Conservation (phyloP, 495 filamentous ascomycete genomes). For the Penicillium argentinense region DNA sequence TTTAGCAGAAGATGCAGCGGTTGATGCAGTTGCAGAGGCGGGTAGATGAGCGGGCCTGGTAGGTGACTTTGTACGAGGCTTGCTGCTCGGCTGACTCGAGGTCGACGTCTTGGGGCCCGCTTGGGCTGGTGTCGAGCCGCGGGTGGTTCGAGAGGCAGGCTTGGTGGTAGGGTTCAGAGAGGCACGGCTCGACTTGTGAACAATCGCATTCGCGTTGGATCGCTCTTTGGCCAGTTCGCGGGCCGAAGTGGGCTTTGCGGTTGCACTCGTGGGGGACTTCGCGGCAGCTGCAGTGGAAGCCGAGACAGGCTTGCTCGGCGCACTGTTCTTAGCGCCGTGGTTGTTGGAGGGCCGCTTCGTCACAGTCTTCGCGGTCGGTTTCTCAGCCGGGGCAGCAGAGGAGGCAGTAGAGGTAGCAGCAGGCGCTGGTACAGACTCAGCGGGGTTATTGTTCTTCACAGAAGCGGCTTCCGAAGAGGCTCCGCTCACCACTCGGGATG, state of each 20-base stretch:
- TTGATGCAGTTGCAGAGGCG: constrained; percentile 60
- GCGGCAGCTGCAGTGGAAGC: constrained; percentile 23
- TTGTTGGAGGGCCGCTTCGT: constrained; percentile 44
- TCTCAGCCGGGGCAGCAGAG: constrained; percentile 11
- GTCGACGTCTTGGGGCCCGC: constrained; percentile 29
- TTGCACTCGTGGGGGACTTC: constrained; percentile 21
- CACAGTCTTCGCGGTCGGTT: constrained; percentile 30
- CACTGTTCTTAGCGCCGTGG: constrained; percentile 39
- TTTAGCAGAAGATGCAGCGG: constrained; percentile 61
- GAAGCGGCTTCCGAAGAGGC: constrained; percentile 12
- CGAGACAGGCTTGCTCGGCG: constrained; percentile 24
- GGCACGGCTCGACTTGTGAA: constrained; percentile 34
- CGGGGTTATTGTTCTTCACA: constrained; percentile 20
- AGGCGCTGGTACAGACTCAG: constrained; percentile 1
- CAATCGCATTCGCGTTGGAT: constrained; percentile 23
- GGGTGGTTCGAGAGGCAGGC: constrained; percentile 25
- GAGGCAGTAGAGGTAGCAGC: not conserved
- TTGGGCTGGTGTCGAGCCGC: constrained; percentile 34
- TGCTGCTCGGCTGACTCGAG: constrained; percentile 31
- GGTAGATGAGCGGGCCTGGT: constrained; percentile 63
- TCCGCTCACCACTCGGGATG: constrained; percentile 2
- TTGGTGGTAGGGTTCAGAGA: constrained; percentile 31
- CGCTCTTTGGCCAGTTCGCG: constrained; percentile 32
- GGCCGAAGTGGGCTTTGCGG: constrained; percentile 15
- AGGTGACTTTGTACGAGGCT: constrained; percentile 64